Evolutionary conservation across 768 basidiomycete species (phyloP), one percentile per base, ranked within the genome.

Genomic region (Leccinum sublutescens): DNA sequence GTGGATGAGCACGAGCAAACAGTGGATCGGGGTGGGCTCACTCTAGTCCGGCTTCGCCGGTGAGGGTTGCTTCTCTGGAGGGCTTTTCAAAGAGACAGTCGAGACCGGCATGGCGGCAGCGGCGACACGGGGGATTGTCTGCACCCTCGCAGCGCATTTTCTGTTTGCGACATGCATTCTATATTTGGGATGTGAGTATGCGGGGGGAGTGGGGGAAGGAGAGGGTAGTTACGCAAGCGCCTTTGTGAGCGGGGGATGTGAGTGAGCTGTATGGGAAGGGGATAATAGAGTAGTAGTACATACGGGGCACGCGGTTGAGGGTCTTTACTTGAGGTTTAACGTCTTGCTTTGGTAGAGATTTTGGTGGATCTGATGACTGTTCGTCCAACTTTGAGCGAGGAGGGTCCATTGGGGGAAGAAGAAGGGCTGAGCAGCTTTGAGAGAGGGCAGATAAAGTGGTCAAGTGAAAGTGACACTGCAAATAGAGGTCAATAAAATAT

Each of bases 71-170:
- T 71, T 95, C 93, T 65, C 87, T 82, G 12, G 86, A 87, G 3
- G 95, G 95, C 67, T 97, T 97, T 74, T 98, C 95, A 71, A 98
- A 96, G 34, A 97, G 80, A 76, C 95, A 98, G 45, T 95, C 91
- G 12, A 97, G 80, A 3, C 92, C 91, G 19, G 90, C 88, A 66
- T 93, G 89, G 33, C 91, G 83, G 76, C 95, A 98, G 48, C 95
- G 85, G 67, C 90, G 87, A 75, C 95, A 98, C n/a, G 95, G 95
- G 25, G 95, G 95, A 67, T 92, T 94, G 72, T 97, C 95, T 15
- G 94, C 95, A 2, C 93, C 94, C 73, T 95, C 93, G 71, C 95
- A 98, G 66, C 94, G 82, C 95, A 97, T 97, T 78, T 97, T 97
- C 80, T 95, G 94, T 69, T 93, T 91, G 66, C 95, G 81, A 74